These are phyloP conservation scores for Pleurotus djamor DNA, from an alignment of 768 basidiomycete species.

Conservation along the genomic window DNA sequence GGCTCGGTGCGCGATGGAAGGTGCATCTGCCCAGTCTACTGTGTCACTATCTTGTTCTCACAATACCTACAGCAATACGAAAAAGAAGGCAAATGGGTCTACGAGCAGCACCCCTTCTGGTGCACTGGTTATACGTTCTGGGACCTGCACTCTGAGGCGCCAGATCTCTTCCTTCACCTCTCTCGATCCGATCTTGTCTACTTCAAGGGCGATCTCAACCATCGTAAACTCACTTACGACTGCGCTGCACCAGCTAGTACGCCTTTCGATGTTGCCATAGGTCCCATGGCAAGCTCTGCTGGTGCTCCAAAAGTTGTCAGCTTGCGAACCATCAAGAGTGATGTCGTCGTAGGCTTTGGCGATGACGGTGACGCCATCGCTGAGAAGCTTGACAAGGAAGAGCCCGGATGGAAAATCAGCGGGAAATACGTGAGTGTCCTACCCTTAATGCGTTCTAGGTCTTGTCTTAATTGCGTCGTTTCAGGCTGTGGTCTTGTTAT, in stretches of 20 bases:
- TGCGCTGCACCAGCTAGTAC: slow-evolving; percentile 85
- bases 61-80: slow-evolving; percentile 70
- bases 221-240: slow-evolving; percentile 87
- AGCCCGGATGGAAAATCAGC: slow-evolving; percentile 96
- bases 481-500: slow-evolving; percentile 84
- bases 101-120: slow-evolving; percentile 94
- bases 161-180: slow-evolving; percentile 90
- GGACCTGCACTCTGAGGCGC: slow-evolving; percentile 81
- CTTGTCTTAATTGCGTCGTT: slow-evolving; percentile 72
- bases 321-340: slow-evolving; percentile 91
- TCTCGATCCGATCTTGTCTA: slow-evolving; percentile 86
- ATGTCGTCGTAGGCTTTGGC: slow-evolving; percentile 89
- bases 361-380: slow-evolving; percentile 65
- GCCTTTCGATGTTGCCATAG: slow-evolving; percentile 88
- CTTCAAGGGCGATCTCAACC: slow-evolving; percentile 96
- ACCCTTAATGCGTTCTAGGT: slow-evolving; percentile 38
- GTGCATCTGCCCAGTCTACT: slow-evolving; percentile 25
- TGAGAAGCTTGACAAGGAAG: slow-evolving; percentile 77
- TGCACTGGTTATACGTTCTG: slow-evolving; percentile 96
- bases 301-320: slow-evolving; percentile 88
- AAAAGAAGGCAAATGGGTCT: slow-evolving; percentile 89
- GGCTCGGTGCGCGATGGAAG: slow-evolving; percentile 90
- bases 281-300: slow-evolving; percentile 84
- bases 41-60: slow-evolving; percentile 1
- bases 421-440: slow-evolving; percentile 83